phyloP scores from a whole-genome alignment of 495 filamentous ascomycete genomes.

The Talaromyces proteolyticus region DNA sequence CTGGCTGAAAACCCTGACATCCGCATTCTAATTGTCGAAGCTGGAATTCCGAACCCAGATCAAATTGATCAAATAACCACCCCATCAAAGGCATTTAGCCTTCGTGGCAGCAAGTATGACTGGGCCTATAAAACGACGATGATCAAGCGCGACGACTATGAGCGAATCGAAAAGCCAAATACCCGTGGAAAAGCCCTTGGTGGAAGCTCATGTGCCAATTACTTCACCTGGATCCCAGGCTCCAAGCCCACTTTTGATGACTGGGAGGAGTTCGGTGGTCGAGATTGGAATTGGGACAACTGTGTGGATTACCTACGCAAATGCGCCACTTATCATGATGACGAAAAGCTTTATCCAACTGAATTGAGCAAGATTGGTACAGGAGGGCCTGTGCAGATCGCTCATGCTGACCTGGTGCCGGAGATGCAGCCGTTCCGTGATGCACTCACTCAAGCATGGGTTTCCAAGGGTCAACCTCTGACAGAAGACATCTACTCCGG shows the following conservation, averaged over 20 bases:
- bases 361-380: slow-evolving; percentile 19
- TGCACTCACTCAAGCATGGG: slow-evolving; percentile 49
- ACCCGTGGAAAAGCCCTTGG: slow-evolving; percentile 51
- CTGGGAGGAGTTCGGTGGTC: slow-evolving; percentile 48
- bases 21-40: slow-evolving; percentile 48
- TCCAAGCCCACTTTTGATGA: slow-evolving; percentile 41
- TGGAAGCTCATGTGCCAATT: slow-evolving; percentile 51
- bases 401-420: slow-evolving; percentile 27
- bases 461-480: slow-evolving; percentile 32
- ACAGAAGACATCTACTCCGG: slow-evolving; percentile 37
- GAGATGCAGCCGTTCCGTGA: slow-evolving; percentile 39
- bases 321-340: slow-evolving; percentile 31
- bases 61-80: slow-evolving; percentile 35
- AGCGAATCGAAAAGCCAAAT: slow-evolving; percentile 10
- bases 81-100: slow-evolving; percentile 32
- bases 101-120: slow-evolving; percentile 45
- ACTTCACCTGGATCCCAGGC: slow-evolving; percentile 20
- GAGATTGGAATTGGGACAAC: slow-evolving; percentile 46
- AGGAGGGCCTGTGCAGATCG: slow-evolving; percentile 41
- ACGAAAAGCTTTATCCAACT: slow-evolving; percentile 31
- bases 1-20: slow-evolving; percentile 29
- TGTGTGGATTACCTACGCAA: slow-evolving; percentile 50
- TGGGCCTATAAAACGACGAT: slow-evolving; percentile 43
- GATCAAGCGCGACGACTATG: slow-evolving; percentile 6
- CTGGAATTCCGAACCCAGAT: slow-evolving; percentile 41